A percentile compares a stretch with the other conserved stretches of the same genome.
These are phyloP conservation scores for Canavalia gladiata DNA, from an alignment of 306 rosid genomes.

Conservation along the genomic window DNA sequence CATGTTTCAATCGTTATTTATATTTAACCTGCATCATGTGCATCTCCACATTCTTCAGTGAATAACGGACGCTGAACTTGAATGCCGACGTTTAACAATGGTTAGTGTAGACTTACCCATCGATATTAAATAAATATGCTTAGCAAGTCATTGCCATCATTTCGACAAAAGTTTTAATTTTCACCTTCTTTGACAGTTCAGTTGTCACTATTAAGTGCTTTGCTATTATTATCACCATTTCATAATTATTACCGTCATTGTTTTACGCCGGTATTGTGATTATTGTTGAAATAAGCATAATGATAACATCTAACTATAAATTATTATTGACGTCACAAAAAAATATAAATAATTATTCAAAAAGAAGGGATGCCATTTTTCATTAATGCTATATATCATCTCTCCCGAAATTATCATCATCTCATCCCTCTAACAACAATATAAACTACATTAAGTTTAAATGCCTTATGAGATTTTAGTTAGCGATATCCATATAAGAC, in stretches of 20 bases:
- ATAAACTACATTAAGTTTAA: too few species aligned
- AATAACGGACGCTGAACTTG: not conserved
- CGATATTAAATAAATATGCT: slow-evolving; percentile 15
- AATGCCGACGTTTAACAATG: not conserved
- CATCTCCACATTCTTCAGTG: slow-evolving; percentile 9
- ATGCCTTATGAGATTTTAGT: too few species aligned
- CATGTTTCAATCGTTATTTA: not conserved
- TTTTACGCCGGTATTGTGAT: slow-evolving; percentile 43
- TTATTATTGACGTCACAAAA: slow-evolving; percentile 1
- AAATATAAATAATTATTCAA: not conserved
- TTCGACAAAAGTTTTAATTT: slow-evolving; percentile 11
- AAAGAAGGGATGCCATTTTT: not conserved
- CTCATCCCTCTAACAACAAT: too few species aligned
- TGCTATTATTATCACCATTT: slow-evolving; percentile 42
- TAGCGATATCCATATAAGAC: not conserved
- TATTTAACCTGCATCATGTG: slow-evolving; percentile 2
- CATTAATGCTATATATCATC: not conserved
- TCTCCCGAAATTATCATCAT: not conserved
- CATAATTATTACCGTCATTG: slow-evolving; percentile 51
- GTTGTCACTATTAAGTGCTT: slow-evolving; percentile 50
- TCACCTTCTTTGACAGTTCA: slow-evolving; percentile 48
- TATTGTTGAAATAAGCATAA: slow-evolving; percentile 46
- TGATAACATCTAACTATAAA: slow-evolving; percentile 49
- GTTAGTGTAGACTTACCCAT: not conserved
- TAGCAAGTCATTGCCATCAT: slow-evolving; percentile 35